Conservation (phyloP, 73 alveolate species). For the Paramecium biaurelia region DNA sequence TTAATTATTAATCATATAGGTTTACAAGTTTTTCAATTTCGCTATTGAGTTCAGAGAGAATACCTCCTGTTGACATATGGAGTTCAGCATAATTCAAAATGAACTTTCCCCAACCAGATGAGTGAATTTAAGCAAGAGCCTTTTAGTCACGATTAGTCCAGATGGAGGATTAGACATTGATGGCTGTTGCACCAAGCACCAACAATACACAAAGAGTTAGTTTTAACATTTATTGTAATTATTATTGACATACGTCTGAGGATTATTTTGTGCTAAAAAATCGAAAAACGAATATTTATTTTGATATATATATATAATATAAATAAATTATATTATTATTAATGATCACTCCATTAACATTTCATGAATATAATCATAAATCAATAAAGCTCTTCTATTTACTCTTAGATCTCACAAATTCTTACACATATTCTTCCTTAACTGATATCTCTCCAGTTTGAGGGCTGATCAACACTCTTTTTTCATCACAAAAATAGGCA, state of each 20-base stretch:
- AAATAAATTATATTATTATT: neutral
- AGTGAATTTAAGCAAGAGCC: slow-evolving; percentile 25
- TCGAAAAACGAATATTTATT: slow-evolving; percentile 22
- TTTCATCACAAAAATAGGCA: neutral
- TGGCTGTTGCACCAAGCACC: slow-evolving; percentile 21
- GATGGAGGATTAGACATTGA: slow-evolving; percentile 41
- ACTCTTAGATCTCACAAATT: neutral
- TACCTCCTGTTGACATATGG: slow-evolving; percentile 46
- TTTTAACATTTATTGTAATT: slow-evolving; percentile 9
- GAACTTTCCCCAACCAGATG: slow-evolving; percentile 46
- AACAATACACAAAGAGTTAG: slow-evolving; percentile 8
- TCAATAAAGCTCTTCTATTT: slow-evolving; percentile 16
- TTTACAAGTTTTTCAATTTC: slow-evolving; percentile 38
- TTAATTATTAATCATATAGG: neutral
- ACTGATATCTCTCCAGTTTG: neutral
- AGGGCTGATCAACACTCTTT: neutral
- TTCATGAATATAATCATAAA: neutral
- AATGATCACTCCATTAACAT: neutral
- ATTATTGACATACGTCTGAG: neutral
- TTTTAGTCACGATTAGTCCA: slow-evolving; percentile 22
- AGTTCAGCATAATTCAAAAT: slow-evolving; percentile 49
- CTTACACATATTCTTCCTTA: neutral
- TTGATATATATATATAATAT: neutral
- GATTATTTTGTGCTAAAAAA: slow-evolving; percentile 31
- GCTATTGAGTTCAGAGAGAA: neutral